Evolutionary conservation across 371 early-diverging fungal species (phyloP).

Genomic region (Fennellomyces sp.): DNA sequence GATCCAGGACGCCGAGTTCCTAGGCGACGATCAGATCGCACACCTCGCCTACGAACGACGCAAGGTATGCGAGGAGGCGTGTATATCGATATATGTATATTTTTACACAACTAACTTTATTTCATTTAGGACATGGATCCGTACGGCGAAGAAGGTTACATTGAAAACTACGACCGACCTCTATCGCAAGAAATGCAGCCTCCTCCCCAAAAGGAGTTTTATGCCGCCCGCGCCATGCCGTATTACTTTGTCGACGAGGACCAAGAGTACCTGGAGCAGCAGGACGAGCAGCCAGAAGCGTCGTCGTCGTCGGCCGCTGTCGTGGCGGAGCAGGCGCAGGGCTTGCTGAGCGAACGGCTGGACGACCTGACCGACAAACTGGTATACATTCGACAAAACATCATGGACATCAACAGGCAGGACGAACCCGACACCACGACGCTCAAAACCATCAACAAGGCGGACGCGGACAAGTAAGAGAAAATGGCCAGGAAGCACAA

Average conservation of each 20-base stretch:
- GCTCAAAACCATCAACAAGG: conserved; percentile 12
- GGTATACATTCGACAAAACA: conserved; percentile 35
- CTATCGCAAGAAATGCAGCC: conserved; percentile 34
- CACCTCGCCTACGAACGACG: conserved; percentile 18
- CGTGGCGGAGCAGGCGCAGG: conserved; percentile 23
- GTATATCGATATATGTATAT: neutral
- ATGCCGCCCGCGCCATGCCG: conserved; percentile 37
- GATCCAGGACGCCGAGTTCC: conserved; percentile 40
- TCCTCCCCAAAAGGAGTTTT: conserved; percentile 28
- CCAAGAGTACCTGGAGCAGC: neutral
- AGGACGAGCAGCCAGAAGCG: neutral
- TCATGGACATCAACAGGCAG: conserved; percentile 25
- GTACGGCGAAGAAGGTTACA: conserved; percentile 36
- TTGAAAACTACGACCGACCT: conserved; percentile 20
- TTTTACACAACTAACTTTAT: neutral
- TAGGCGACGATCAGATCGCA: conserved; percentile 48
- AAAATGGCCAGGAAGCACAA: neutral
- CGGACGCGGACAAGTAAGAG: neutral
- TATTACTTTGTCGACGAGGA: conserved; percentile 4
- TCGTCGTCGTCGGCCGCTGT: neutral
- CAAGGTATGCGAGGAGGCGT: conserved; percentile 3
- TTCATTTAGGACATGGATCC: conserved; percentile 26
- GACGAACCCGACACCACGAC: conserved; percentile 22
- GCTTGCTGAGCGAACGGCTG: conserved; percentile 27
- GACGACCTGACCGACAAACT: conserved; percentile 45